Evolutionary conservation across 2,329 filamentous ascomycete genomes (phyloP), one percentile per base, ranked within the genome.

Genomic region (Xylariaceae sp.): DNA sequence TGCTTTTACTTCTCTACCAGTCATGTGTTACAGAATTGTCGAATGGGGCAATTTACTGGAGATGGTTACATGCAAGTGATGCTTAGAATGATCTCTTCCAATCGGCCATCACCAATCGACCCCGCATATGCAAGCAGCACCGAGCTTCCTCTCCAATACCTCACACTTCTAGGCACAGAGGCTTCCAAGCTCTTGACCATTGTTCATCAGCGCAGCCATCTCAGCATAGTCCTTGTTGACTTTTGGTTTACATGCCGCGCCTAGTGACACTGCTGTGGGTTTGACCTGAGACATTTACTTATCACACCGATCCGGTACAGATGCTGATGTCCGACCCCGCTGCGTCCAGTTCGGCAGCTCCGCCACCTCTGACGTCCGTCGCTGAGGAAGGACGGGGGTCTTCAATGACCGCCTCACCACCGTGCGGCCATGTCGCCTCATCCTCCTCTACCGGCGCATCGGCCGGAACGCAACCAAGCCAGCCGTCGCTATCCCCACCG

Each of bases 71-170:
- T 61, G 62, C 62, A 58, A 58, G 54, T 40, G 29, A 24, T 42
- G 47, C 43, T 53, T 58, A 55, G 61, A 36, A 27, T 53, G 53
- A 53, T 45, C 13, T 39, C 62, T 62, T 64, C 64, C 64, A 67
- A 66, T 67, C 61, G 55, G 61, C 52, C 54, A 18, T 45, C 50
- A 29, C 18, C 15, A 39, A 47, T 50, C 32, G 47, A 64, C 64
- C 64, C 64, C 64, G 63, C 64, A 51, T 62, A 56, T 46, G 57
- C 53, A 59, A 36, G 37, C 57, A 55, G 36, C 56, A 61, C 57
- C 24, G 51, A 60, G 58, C 60, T 59, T 47, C 45, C 20, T 35
- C 50, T 54, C 50, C 47, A 55, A 61, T 61, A 49, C 52, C 52
- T 47, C 46, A 53, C n/a, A 49, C 23, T 36, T 23, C 21, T 40